phyloP scores from a whole-genome alignment of 2,329 filamentous ascomycete genomes.

The Fusarium cicatricum region DNA sequence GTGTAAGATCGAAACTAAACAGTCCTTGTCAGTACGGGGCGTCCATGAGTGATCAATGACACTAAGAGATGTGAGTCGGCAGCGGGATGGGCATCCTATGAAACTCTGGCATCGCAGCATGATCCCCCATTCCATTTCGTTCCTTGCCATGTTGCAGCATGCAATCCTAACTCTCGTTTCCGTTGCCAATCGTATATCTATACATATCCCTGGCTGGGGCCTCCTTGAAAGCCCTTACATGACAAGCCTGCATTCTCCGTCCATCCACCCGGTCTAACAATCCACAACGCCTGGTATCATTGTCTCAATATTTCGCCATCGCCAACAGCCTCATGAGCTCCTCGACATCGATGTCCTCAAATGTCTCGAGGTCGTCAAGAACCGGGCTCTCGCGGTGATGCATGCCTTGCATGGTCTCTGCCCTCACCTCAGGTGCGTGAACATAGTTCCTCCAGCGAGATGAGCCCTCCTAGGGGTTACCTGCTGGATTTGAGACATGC shows the following conservation, averaged over 20 bases:
- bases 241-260: slow-evolving; percentile 21
- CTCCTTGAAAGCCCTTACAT: slow-evolving; percentile 29
- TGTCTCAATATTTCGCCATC: slow-evolving; percentile 30
- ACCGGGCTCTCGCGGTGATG: slow-evolving; percentile 6
- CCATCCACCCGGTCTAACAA: slow-evolving; percentile 30
- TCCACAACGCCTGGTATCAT: slow-evolving; percentile 38
- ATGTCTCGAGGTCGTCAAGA: slow-evolving; percentile 40
- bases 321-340: slow-evolving; percentile 40
- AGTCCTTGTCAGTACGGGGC: slow-evolving; percentile 35
- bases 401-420: slow-evolving; percentile 10
- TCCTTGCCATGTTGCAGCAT: slow-evolving; percentile 33
- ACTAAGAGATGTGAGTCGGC: slow-evolving; percentile 35
- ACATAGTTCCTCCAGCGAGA: slow-evolving; percentile 23
- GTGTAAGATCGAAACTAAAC: no score
- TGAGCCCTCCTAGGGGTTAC: slow-evolving; percentile 32
- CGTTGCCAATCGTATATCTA: slow-evolving; percentile 36
- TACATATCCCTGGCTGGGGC: slow-evolving; percentile 31
- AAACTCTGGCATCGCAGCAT: slow-evolving; percentile 41
- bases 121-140: slow-evolving; percentile 43
- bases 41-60: slow-evolving; percentile 27
- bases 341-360: slow-evolving; percentile 43
- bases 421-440: slow-evolving; percentile 18
- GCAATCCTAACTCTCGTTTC: slow-evolving; percentile 35
- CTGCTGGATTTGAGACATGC: slow-evolving; percentile 27
- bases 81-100: slow-evolving; percentile 36